Evolutionary conservation across 768 basidiomycete genomes (phyloP), one percentile per base, ranked within the genome.

Genomic region (Lactarius sp.): DNA sequence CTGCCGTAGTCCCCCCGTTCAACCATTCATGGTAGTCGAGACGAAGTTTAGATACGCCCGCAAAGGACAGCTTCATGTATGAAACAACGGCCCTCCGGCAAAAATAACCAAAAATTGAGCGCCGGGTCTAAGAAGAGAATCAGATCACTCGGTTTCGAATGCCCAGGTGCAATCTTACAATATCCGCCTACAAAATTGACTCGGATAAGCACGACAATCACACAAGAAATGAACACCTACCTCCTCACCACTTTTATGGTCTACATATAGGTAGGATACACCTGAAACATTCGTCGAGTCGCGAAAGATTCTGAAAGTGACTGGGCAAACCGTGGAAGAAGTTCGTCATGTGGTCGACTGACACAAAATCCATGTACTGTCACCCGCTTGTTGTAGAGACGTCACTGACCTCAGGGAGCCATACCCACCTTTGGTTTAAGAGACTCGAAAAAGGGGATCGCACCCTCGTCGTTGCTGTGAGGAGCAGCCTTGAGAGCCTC

Each of bases 41-140:
- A 67, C 85, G 84, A 41, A 93, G 78, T 67, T 83, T 82, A 56
- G 81, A 77, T n/a, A 88, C 78, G 12, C 87, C 90, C 52, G 81
- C 79, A 67, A 87, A 92, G 0, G 91, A 89, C 3, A 94, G 77
- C 71, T 92, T 92, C 68, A 82, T 71, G 73, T 87, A 92, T 68
- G 81, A 86, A 54, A 90, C 79, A 64, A 81, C 86, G 70, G 88
- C 91, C 46, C 92, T 81, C 52, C 91, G 86, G 68, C 83, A 85
- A 70, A 92, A 93, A 69, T 84, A 90, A 2, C 90, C 92, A 72
- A 92, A 89, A 22, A 90, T 74, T 2, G 92, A 93, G 20, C 88
- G 85, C 33, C 88, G 84, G 57, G 78, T 79, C 91, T 92, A 54
- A 13, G 8, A 33, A 16, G 1, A 22, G 16, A 44, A 31, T 42